These are phyloP conservation scores for Guillardia theta DNA, from an alignment of 78 protist genomes.

Conservation along the genomic window DNA sequence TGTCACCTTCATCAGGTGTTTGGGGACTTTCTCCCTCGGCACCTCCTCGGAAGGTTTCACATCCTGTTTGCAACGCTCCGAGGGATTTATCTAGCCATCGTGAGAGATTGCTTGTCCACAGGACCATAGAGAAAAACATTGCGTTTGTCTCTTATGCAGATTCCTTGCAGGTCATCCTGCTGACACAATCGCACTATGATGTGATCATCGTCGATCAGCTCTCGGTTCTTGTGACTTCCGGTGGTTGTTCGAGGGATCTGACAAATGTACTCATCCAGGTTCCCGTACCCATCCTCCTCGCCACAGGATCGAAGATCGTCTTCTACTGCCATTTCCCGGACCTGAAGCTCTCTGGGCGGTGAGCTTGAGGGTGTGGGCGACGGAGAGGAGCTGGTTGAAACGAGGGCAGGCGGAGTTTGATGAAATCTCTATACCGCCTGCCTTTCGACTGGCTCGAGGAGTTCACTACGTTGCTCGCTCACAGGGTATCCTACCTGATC, in stretches of 20 bases:
- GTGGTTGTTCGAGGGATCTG: no score
- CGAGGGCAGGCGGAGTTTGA: no score
- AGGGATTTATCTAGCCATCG: constrained; percentile 66
- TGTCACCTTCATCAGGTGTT: no score
- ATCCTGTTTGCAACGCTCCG: constrained; percentile 84
- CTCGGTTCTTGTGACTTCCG: constrained; percentile 64
- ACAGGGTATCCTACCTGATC: no score
- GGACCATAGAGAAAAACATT: no score
- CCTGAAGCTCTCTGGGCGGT: not conserved
- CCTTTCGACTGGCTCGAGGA: constrained; percentile 94
- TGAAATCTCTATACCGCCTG: constrained; percentile 77
- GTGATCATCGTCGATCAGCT: constrained; percentile 81
- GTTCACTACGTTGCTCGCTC: constrained; percentile 28
- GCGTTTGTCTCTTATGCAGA: no score
- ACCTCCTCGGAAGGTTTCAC: constrained; percentile 27
- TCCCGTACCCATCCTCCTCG: not conserved
- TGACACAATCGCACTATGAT: no score
- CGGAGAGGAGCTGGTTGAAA: no score
- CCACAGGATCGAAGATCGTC: constrained; percentile 34
- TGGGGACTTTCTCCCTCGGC: constrained; percentile 73
- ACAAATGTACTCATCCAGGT: no score
- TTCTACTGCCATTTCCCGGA: constrained; percentile 99
- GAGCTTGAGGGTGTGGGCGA: no score
- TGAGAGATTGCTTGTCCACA: no score
- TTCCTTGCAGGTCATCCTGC: no score